Evolutionary conservation across 495 filamentous ascomycete genomes (phyloP).

Genomic region (Aspergillus hancockii): DNA sequence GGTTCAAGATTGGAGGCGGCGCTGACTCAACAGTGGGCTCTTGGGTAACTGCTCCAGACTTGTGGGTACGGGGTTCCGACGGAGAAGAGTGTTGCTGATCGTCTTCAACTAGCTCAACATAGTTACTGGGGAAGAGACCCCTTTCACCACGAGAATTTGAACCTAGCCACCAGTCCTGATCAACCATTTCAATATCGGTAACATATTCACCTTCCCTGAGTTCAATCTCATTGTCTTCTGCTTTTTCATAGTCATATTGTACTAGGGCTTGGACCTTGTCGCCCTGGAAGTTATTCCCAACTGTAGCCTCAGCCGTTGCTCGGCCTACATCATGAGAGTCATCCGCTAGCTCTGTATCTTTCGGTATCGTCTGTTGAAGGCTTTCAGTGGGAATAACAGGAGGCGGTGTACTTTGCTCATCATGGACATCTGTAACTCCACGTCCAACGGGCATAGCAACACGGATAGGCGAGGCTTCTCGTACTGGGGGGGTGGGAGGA

Average conservation of each 20-base stretch:
- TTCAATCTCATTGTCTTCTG: slow-evolving; percentile 94
- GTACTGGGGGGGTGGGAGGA: slow-evolving; percentile 55
- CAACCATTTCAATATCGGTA: slow-evolving; percentile 96
- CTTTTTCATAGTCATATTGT: slow-evolving; percentile 95
- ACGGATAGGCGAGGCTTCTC: slow-evolving; percentile 72
- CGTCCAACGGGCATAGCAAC: slow-evolving; percentile 85
- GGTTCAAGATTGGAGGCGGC: slow-evolving; percentile 7
- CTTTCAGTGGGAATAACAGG: slow-evolving; percentile 57
- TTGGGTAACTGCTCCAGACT: slow-evolving; percentile 33
- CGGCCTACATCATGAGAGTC: slow-evolving; percentile 67
- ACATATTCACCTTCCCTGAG: slow-evolving; percentile 88
- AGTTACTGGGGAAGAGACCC: slow-evolving; percentile 95
- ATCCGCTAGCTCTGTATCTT: slow-evolving; percentile 63
- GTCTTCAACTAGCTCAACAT: slow-evolving; percentile 79
- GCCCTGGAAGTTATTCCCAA: slow-evolving; percentile 24
- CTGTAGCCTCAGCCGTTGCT: slow-evolving; percentile 58
- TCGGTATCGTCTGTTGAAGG: slow-evolving; percentile 58
- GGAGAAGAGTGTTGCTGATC: slow-evolving; percentile 36
- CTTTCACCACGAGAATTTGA: slow-evolving; percentile 76
- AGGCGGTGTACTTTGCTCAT: slow-evolving; percentile 50
- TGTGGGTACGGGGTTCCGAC: slow-evolving; percentile 21
- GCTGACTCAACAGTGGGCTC: slow-evolving; percentile 27
- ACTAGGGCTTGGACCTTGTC: slow-evolving; percentile 71
- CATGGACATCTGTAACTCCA: slow-evolving; percentile 49
- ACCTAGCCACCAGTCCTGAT: slow-evolving; percentile 97